Percentiles rank a stretch among this genome's conserved stretches.
phyloP scores from a whole-genome alignment of 78 protist genomes.

The Cavenderia fasciculata region DNA sequence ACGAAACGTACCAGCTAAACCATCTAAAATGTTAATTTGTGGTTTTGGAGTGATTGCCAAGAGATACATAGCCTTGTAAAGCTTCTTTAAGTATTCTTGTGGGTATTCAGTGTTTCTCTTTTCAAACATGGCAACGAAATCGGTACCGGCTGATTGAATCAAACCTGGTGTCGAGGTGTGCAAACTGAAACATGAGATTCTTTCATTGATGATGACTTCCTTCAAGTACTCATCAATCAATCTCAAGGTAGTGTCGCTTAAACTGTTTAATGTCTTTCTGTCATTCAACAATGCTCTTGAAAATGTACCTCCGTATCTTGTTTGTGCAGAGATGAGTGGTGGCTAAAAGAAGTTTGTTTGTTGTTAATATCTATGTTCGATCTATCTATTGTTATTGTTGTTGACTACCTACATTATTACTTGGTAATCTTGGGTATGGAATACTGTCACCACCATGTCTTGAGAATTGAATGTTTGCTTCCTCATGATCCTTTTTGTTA shows the following conservation, averaged over 20 bases:
- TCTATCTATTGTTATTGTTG: not conserved
- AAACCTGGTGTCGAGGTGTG: constrained; percentile 68
- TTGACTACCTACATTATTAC: constrained; percentile 16
- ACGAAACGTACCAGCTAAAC: too few relatives aligned
- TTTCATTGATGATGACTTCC: not conserved
- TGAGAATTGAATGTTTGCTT: constrained; percentile 17
- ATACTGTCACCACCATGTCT: not conserved
- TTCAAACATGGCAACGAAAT: constrained; percentile 30
- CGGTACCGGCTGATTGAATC: constrained; percentile 39
- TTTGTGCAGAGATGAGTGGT: constrained; percentile 30
- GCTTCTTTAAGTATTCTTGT: constrained; percentile 12
- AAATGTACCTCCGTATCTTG: constrained; percentile 9
- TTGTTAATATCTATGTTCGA: not conserved
- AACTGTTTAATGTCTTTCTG: constrained; percentile 16
- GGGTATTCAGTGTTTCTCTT: not conserved
- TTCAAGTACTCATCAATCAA: constrained; percentile 20
- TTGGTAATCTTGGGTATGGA: constrained; percentile 68
- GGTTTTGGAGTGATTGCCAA: constrained; percentile 57
- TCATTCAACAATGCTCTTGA: constrained; percentile 47
- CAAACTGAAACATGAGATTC: not conserved
- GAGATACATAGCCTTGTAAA: constrained; percentile 33
- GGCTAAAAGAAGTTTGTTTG: not conserved
- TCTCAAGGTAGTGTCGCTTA: constrained; percentile 3
- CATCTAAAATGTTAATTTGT: constrained; percentile 42
- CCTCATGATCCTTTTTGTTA: not conserved